Conservation (phyloP, 345 rosid species). For the Salix suchowensis region DNA sequence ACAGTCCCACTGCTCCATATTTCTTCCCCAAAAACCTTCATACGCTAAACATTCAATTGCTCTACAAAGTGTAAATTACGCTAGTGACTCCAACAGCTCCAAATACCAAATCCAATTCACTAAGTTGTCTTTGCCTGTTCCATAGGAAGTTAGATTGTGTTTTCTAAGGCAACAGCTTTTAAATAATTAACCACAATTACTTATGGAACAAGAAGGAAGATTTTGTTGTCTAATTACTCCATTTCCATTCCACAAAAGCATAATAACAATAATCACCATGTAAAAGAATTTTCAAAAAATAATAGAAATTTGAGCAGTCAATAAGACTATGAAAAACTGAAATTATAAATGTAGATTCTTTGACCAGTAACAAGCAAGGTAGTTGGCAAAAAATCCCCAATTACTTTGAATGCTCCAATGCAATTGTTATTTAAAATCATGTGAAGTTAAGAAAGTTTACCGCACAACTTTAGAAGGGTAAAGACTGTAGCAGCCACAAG, state of each 20-base stretch:
- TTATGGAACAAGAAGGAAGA: background rate
- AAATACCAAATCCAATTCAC: background rate
- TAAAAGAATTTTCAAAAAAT: background rate
- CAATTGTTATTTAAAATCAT: background rate
- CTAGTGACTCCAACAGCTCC: background rate
- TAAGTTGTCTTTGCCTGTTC: background rate
- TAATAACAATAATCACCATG: background rate
- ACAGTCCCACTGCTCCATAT: background rate
- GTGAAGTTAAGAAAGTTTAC: slow-evolving; percentile 38
- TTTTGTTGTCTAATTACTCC: background rate
- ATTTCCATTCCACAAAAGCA: background rate
- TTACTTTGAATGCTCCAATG: background rate
- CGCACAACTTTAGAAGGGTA: slow-evolving; percentile 80
- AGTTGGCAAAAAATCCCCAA: background rate
- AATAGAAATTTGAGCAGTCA: background rate
- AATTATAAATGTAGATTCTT: background rate
- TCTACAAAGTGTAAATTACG: background rate
- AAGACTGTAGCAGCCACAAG: slow-evolving; percentile 84
- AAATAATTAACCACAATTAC: background rate
- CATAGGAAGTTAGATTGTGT: background rate
- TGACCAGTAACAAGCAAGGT: background rate
- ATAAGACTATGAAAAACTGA: background rate
- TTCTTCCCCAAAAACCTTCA: background rate
- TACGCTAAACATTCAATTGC: background rate
- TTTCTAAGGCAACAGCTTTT: background rate